Evolutionary conservation across 805 yeast species (phyloP).

Genomic region (Lachancea meyersii): DNA sequence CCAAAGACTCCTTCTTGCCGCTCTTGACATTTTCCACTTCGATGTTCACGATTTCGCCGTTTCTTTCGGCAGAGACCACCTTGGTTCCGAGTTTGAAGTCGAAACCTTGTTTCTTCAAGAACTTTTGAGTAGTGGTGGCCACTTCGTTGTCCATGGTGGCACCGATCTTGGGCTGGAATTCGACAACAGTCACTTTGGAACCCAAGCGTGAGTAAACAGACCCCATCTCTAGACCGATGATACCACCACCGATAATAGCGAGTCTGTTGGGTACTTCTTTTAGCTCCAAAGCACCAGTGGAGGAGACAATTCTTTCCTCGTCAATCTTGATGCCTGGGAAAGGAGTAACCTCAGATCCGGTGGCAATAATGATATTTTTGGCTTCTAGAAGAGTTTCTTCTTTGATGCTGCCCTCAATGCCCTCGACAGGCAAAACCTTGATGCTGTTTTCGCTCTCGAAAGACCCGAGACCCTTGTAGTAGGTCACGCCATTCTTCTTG

Average conservation of each 20-base stretch:
- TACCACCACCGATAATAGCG: constrained; percentile 98
- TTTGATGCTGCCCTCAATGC: constrained; percentile 57
- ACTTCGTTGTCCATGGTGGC: constrained; percentile 98
- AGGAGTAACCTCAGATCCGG: constrained; percentile 97
- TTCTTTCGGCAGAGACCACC: constrained; percentile 79
- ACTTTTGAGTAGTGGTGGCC: constrained; percentile 81
- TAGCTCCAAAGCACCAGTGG: constrained; percentile 85
- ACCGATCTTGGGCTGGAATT: constrained; percentile 86
- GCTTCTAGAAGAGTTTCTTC: constrained; percentile 68
- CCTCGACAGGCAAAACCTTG: constrained; percentile 80
- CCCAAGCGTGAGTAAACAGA: constrained; percentile 96
- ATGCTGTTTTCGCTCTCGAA: constrained; percentile 75
- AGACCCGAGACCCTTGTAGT: constrained; percentile 89
- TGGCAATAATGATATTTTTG: constrained; percentile 88
- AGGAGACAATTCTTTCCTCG: constrained; percentile 93
- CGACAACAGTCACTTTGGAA: constrained; percentile 88
- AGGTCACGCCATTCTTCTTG: constrained; percentile 91
- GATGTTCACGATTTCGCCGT: constrained; percentile 81
- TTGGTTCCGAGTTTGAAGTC: constrained; percentile 90
- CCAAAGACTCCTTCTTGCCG: constrained; percentile 71
- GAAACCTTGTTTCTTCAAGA: constrained; percentile 89
- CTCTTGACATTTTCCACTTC: constrained; percentile 85
- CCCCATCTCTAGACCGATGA: constrained; percentile 98
- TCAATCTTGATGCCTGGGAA: constrained; percentile 97
- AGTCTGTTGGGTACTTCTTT: constrained; percentile 87